Base-by-base conservation (phyloP, 1,139 yeast genomes). In the Chernovozyma sophiae-reginae region DNA sequence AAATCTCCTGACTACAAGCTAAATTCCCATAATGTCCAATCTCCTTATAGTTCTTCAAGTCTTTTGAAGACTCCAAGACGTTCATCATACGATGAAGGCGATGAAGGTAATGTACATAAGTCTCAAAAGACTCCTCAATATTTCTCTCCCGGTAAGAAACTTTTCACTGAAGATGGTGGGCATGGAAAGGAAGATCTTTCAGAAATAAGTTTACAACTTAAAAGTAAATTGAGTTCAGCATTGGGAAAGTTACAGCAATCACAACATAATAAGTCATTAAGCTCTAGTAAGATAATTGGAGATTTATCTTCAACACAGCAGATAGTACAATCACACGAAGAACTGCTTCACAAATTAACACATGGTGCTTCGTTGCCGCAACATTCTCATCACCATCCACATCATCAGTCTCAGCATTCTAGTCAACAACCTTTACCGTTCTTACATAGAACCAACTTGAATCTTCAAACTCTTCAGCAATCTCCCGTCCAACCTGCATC, bases 111-210 rank as follows among this genome's bases (percentile, higher is more conserved):
- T 31, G 25, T 29, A 6, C 32, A 33, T 24, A 68, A 67, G 46
- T 50, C 63, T 30, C 65, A 64, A 44, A 64, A 62, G 38, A 67
- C 73, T 4, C 70, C 72, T 5, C 66, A 62, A 47, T 69, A 53
- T 43, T 67, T 68, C 42, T 58, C 66, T n/a, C 67, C 72, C 1
- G 74, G 72, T 3, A 60, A 58, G 38, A 58, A 60, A 36, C 52
- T 68, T 22, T 55, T 59, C 35, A 45, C 48, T 32, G 58, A 54
- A 16, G 63, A 56, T 32, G 41, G 46, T 29, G 39, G 43, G 14
- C 48, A 37, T 10, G 51, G 46, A 29, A 47, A 48, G 23, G 68
- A 62, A 24, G 72, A 65, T 28, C 53, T 69, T 32, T 51, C 55
- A 10, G 72, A 66, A 40, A 69, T 69, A 30, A 65, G 72, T 38